Percentiles rank a stretch among this genome's conserved stretches.
Evolutionary conservation across 2,329 filamentous ascomycete species (phyloP).

Genomic region (Apiospora arundinis): DNA sequence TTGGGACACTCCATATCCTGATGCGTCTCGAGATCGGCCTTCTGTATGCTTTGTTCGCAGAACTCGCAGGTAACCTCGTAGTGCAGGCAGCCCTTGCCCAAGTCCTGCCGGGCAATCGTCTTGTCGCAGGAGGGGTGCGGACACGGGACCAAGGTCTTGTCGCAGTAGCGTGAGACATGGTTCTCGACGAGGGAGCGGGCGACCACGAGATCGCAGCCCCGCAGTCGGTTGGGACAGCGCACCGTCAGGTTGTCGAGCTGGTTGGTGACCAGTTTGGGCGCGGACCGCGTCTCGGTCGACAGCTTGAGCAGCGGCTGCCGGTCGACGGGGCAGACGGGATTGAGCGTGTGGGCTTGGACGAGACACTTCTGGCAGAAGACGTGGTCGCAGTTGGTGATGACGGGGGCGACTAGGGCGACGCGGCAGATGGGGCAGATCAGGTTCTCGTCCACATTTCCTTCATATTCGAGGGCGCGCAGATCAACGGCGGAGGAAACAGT

Average conservation of each 20-base stretch:
- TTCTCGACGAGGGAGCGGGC: conserved; percentile 60
- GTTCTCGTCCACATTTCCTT: conserved; percentile 51
- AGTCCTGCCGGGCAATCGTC: conserved; percentile 57
- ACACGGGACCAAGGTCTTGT: conserved; percentile 62
- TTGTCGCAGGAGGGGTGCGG: conserved; percentile 59
- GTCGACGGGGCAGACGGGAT: conserved; percentile 63
- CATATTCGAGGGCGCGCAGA: conserved; percentile 53
- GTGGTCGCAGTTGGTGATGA: conserved; percentile 68
- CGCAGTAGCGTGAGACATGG: conserved; percentile 64
- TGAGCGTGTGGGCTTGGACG: conserved; percentile 48
- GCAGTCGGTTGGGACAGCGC: conserved; percentile 59
- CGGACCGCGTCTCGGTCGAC: conserved; percentile 38
- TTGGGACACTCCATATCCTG: conserved; percentile 51
- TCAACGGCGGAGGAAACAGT: conserved; percentile 41
- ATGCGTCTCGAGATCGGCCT: conserved; percentile 54
- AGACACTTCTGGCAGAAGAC: conserved; percentile 69
- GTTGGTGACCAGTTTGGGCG: conserved; percentile 59
- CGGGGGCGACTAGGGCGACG: conserved; percentile 64
- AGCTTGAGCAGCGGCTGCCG: conserved; percentile 48
- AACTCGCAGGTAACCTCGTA: conserved; percentile 57
- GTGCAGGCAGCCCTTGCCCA: conserved; percentile 62
- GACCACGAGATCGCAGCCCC: conserved; percentile 58
- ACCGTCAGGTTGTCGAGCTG: conserved; percentile 67
- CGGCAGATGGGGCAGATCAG: conserved; percentile 64
- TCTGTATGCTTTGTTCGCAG: conserved; percentile 57